These are phyloP conservation scores for Lyophyllum semitale DNA, from an alignment of 768 basidiomycete species.

Conservation along the genomic window DNA sequence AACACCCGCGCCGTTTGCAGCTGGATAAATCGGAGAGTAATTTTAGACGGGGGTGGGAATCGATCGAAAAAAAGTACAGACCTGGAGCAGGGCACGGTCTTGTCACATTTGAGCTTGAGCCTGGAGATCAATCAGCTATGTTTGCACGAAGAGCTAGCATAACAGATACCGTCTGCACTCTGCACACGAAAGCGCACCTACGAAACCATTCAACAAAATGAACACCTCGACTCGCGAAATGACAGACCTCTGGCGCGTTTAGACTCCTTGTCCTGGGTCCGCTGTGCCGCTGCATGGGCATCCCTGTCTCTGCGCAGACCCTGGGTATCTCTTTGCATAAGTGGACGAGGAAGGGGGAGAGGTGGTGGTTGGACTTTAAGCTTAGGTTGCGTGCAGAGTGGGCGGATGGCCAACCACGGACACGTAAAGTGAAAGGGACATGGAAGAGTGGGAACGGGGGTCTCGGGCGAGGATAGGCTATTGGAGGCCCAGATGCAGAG, in stretches of 20 bases:
- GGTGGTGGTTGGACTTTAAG: neutral
- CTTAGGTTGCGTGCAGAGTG: neutral
- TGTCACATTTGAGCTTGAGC: constrained; percentile 75
- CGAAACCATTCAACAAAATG: neutral
- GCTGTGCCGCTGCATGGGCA: constrained; percentile 28
- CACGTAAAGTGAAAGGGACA: too few relatives aligned
- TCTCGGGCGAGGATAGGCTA: too few relatives aligned
- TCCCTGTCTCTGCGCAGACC: neutral
- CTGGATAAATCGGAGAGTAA: too few relatives aligned
- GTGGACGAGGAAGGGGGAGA: neutral
- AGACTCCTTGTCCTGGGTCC: constrained; percentile 64
- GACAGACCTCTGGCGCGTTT: constrained; percentile 59
- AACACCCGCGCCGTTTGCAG: constrained; percentile 74
- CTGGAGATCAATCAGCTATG: constrained; percentile 28
- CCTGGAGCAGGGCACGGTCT: constrained; percentile 63
- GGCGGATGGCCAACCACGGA: neutral
- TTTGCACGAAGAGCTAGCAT: neutral
- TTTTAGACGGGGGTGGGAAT: too few relatives aligned
- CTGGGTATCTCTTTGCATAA: neutral
- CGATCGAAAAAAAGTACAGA: too few relatives aligned
- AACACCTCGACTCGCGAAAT: neutral
- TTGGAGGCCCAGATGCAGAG: too few relatives aligned
- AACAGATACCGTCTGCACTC: constrained; percentile 59
- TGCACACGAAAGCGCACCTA: constrained; percentile 58
- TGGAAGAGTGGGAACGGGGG: too few relatives aligned